A percentile compares a stretch with the other conserved stretches of the same genome.
Conservation (phyloP, 345 rosid species). For the Punica granatum region DNA sequence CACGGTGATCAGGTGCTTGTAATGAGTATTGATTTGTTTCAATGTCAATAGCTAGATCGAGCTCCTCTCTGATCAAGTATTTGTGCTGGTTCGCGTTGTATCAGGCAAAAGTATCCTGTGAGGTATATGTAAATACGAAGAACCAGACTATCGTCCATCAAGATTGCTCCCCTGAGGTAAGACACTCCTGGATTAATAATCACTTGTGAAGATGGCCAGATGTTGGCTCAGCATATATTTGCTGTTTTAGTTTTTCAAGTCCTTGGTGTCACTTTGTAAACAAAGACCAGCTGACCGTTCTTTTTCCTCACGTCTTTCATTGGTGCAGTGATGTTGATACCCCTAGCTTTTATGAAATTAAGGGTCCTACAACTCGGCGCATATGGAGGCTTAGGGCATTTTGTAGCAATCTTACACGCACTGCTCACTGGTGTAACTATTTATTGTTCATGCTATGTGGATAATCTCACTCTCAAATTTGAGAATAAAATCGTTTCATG, state of each 20-base stretch:
- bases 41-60: background rate
- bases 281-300: background rate
- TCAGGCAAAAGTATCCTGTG: slow-evolving; percentile 67
- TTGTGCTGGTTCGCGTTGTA: slow-evolving; percentile 2
- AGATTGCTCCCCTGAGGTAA: slow-evolving; percentile 64
- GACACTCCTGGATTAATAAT: slow-evolving; percentile 8
- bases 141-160: slow-evolving; percentile 54
- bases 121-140: slow-evolving; percentile 54
- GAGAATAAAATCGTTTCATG: background rate
- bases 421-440: background rate
- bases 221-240: background rate
- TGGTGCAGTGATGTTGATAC: background rate
- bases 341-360: too few relatives aligned
- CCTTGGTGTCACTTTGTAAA: background rate
- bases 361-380: background rate
- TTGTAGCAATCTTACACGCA: background rate
- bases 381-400: background rate
- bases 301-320: background rate
- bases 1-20: background rate
- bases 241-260: background rate
- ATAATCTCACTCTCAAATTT: background rate
- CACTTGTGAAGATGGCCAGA: background rate
- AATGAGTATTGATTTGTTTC: background rate
- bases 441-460: background rate
- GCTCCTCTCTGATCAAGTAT: slow-evolving; percentile 1